Evolutionary conservation across 352 stramenopile genomes (phyloP).

Genomic region (Globisporangium rhizosaccharum): DNA sequence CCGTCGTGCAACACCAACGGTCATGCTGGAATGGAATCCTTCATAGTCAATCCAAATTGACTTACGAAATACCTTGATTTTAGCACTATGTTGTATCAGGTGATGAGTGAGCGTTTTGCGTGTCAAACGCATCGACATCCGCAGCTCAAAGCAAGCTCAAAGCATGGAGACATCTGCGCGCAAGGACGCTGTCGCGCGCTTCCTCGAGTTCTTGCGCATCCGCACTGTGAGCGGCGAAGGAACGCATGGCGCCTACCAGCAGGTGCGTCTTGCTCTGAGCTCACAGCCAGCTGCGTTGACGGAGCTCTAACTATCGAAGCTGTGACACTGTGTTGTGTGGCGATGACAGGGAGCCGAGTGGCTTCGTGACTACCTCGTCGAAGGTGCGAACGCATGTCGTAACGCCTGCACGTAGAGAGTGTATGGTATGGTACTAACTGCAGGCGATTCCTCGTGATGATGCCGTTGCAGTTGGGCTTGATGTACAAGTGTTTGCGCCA

Average conservation of each 20-base stretch:
- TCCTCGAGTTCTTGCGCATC: slow-evolving; percentile 76
- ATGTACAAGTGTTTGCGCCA: slow-evolving; percentile 49
- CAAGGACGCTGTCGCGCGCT: slow-evolving; percentile 40
- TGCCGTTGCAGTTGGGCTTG: slow-evolving; percentile 27
- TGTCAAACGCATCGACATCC: background rate
- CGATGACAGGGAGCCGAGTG: slow-evolving; percentile 38
- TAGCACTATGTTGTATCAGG: background rate
- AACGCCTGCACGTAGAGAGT: too few relatives aligned
- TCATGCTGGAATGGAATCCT: background rate
- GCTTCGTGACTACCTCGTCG: slow-evolving; percentile 47
- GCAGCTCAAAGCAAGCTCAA: background rate
- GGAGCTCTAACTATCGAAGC: background rate
- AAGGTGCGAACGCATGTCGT: slow-evolving; percentile 21
- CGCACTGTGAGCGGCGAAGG: slow-evolving; percentile 72
- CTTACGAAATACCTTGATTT: background rate
- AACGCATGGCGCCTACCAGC: slow-evolving; percentile 53
- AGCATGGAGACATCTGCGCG: slow-evolving; percentile 12
- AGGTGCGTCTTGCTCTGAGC: slow-evolving; percentile 22
- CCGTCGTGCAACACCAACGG: slow-evolving; percentile 7
- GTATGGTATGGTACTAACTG: background rate
- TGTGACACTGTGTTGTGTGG: background rate
- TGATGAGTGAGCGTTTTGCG: background rate
- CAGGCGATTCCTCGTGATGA: background rate
- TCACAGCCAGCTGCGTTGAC: background rate
- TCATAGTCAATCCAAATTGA: background rate